phyloP scores from a whole-genome alignment of 352 stramenopile genomes.

The Pythium apleroticum region DNA sequence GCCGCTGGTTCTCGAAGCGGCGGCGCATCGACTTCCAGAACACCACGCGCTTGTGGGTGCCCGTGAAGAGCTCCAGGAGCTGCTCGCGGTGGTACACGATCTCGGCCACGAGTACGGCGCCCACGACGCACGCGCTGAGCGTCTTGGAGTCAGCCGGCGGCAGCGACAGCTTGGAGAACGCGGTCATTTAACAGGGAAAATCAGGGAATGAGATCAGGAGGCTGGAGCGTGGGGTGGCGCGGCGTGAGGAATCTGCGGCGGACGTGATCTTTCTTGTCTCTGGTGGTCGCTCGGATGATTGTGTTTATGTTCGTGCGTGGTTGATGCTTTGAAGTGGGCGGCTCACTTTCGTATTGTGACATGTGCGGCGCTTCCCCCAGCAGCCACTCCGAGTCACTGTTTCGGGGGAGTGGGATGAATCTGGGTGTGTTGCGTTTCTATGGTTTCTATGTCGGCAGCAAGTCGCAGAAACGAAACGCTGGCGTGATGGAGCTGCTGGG shows the following conservation, averaged over 20 bases:
- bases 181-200: constrained; percentile 5
- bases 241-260: background rate
- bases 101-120: constrained; percentile 36
- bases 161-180: constrained; percentile 24
- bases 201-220: background rate
- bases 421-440: background rate
- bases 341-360: background rate
- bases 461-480: background rate
- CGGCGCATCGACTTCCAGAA: constrained; percentile 76
- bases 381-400: constrained; percentile 3
- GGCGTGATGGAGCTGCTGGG: background rate
- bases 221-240: background rate
- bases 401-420: background rate
- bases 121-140: constrained; percentile 24
- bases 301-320: background rate
- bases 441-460: constrained; percentile 8
- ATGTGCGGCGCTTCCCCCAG: background rate
- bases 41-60: constrained; percentile 52
- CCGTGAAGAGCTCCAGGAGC: constrained; percentile 42
- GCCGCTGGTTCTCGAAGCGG: constrained; percentile 69
- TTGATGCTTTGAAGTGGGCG: background rate
- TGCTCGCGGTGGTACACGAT: constrained; percentile 52
- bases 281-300: background rate
- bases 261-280: background rate
- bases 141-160: constrained; percentile 1